Evolutionary conservation across 192 early-diverging fungal species (phyloP).

Genomic region (Endogone sp.): DNA sequence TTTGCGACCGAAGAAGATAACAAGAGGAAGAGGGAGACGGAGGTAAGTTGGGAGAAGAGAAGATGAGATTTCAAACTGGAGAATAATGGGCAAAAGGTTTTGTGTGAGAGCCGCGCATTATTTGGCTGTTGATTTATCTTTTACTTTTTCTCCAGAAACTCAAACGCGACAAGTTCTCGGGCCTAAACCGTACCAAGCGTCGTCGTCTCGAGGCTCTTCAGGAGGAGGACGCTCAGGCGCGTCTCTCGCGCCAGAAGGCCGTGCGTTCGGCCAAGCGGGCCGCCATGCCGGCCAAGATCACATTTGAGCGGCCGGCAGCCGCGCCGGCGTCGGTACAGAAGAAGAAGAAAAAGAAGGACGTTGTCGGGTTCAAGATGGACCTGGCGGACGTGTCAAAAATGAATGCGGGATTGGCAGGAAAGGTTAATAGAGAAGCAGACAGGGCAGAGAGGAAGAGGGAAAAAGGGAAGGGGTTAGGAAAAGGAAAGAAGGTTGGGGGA

Average conservation of each 20-base stretch:
- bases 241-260: constrained; percentile 29
- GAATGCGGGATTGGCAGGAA: constrained; percentile 33
- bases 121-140: not conserved
- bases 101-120: no score
- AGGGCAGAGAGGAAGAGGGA: constrained; percentile 35
- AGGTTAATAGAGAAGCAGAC: constrained; percentile 29
- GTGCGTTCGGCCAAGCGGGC: constrained; percentile 49
- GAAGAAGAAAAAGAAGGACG: constrained; percentile 34
- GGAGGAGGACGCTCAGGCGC: constrained; percentile 38
- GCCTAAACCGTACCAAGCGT: constrained; percentile 42
- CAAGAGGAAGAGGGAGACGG: constrained; percentile 28
- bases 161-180: constrained; percentile 42
- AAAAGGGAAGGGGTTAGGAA: constrained; percentile 25
- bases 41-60: constrained; percentile 1
- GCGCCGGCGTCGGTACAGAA: constrained; percentile 19
- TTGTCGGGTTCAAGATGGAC: constrained; percentile 39
- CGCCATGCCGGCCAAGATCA: constrained; percentile 31
- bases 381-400: constrained; percentile 36
- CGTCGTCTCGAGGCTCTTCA: constrained; percentile 41
- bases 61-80: not conserved
- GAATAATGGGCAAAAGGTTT: not conserved
- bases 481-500: constrained; percentile 25
- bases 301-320: constrained; percentile 18
- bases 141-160: constrained; percentile 19
- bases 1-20: constrained; percentile 20